Base-by-base conservation (phyloP, 805 yeast genomes). In the Candida tallmaniae region DNA sequence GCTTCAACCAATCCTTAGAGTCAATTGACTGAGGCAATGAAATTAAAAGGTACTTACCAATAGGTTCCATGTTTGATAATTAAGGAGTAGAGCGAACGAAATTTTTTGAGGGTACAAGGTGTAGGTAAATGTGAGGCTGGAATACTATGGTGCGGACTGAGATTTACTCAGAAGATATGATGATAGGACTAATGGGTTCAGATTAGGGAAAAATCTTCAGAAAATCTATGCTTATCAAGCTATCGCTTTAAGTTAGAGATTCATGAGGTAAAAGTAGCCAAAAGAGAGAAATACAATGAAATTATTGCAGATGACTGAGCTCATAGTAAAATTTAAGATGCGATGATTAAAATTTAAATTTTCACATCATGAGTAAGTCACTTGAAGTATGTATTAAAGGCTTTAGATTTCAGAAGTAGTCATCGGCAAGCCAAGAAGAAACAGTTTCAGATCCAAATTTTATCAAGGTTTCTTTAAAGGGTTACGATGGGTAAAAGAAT, bases 371-470 rank as follows among this genome's bases (percentile, higher is more conserved):
- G 83, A 68, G 77, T 46, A 76, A 77, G 47, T 67, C 80, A 21
- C 62, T 80, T 44, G 83, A 80, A 58, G 78, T 74, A 69, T 45
- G 78, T 70, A 32, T n/a, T n/a, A n/a, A n/a, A n/a, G n/a, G n/a
- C n/a, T n/a, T n/a, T n/a, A n/a, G n/a, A n/a, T n/a, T n/a, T n/a
- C n/a, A n/a, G n/a, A n/a, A n/a, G n/a, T 9, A 25, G 25, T 15
- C 11, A n/a, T 14, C 20, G 6, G 22, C n/a, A 19, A 4, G 27
- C 12, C 7, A 7, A 11, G 31, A 11, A 24, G 29, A 11, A 14
- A 11, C 25, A n/a, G n/a, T n/a, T n/a, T n/a, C n/a, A n/a, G n/a
- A n/a, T n/a, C n/a, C n/a, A n/a, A n/a, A n/a, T n/a, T 13, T 24
- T 26, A 6, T n/a, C 23, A 6, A 23, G 29, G 14, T n/a, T n/a